Percentiles rank a stretch among this genome's conserved stretches.
phyloP scores from a whole-genome alignment of 352 stramenopile genomes.

The Discostella stelligera region DNA sequence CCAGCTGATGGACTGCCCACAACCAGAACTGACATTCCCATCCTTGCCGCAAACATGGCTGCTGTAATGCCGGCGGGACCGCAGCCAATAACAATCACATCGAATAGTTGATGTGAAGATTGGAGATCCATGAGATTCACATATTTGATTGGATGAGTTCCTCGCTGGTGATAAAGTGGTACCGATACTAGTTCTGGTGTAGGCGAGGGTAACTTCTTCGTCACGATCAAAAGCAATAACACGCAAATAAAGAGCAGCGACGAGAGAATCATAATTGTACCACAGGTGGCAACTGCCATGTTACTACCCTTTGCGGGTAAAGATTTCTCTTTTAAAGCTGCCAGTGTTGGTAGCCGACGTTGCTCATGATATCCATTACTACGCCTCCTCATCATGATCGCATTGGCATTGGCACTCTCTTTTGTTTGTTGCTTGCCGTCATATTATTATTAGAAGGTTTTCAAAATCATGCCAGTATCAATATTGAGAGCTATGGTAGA shows the following conservation, averaged over 20 bases:
- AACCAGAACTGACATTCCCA: slow-evolving; percentile 64
- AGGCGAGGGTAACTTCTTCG: background rate
- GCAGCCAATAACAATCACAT: slow-evolving; percentile 41
- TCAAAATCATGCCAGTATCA: no score
- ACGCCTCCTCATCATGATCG: background rate
- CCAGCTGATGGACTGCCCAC: slow-evolving; percentile 50
- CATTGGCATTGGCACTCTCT: no score
- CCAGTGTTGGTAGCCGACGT: background rate
- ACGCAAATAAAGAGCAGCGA: background rate
- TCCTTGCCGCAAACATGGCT: slow-evolving; percentile 67
- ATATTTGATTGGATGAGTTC: slow-evolving; percentile 8
- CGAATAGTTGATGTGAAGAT: slow-evolving; percentile 15
- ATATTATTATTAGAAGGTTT: no score
- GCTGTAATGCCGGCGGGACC: slow-evolving; percentile 57
- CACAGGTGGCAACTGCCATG: background rate
- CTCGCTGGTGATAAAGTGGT: background rate
- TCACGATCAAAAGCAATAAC: background rate
- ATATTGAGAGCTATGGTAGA: no score
- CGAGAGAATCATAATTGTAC: background rate
- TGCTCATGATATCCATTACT: background rate
- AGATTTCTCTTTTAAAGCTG: background rate
- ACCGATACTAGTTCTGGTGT: background rate
- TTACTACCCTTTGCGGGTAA: background rate
- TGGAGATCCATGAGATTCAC: slow-evolving; percentile 13
- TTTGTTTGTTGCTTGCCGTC: no score